phyloP scores from a whole-genome alignment of 2,329 filamentous ascomycete species.

The Pseudocercospora cruenta region DNA sequence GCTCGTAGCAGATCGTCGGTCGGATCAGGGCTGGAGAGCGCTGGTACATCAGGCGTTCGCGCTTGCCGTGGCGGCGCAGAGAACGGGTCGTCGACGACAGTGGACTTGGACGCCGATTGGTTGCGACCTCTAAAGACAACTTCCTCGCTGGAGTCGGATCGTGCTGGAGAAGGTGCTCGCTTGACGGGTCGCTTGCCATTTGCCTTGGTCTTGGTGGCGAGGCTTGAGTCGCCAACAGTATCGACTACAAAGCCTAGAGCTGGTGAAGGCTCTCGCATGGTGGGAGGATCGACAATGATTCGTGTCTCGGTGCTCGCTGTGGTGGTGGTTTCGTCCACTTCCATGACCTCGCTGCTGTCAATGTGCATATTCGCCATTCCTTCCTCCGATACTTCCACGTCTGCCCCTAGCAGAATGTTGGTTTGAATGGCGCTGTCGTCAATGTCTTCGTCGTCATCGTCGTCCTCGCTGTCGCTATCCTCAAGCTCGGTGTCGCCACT shows the following conservation, averaged over 20 bases:
- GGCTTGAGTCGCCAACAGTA: conserved; percentile 36
- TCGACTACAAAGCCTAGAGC: conserved; percentile 38
- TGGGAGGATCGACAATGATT: conserved; percentile 18
- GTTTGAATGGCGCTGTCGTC: conserved; percentile 33
- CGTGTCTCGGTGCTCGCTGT: conserved; percentile 22
- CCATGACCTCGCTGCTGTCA: conserved; percentile 27
- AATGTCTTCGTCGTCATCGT: conserved; percentile 29
- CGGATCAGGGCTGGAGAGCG: conserved; percentile 23
- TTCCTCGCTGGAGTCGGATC: conserved; percentile 70
- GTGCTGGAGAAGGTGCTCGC: conserved; percentile 46
- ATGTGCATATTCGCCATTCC: conserved; percentile 39
- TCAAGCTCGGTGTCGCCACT: conserved; percentile 29
- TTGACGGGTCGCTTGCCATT: conserved; percentile 30
- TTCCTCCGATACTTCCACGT: conserved; percentile 36
- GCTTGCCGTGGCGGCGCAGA: conserved; percentile 9
- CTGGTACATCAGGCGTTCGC: conserved; percentile 38
- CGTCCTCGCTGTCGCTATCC: conserved; percentile 26
- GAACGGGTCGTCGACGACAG: conserved; percentile 35
- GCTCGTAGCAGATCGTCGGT: conserved; percentile 33
- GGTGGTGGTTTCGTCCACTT: conserved; percentile 14
- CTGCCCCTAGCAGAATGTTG: conserved; percentile 36
- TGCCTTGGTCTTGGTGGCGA: conserved; percentile 22
- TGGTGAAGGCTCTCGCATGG: conserved; percentile 11
- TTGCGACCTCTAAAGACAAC: conserved; percentile 65
- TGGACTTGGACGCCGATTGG: conserved; percentile 20